These are phyloP conservation scores for Suillus paluster DNA, from an alignment of 768 basidiomycete genomes.

Conservation along the genomic window DNA sequence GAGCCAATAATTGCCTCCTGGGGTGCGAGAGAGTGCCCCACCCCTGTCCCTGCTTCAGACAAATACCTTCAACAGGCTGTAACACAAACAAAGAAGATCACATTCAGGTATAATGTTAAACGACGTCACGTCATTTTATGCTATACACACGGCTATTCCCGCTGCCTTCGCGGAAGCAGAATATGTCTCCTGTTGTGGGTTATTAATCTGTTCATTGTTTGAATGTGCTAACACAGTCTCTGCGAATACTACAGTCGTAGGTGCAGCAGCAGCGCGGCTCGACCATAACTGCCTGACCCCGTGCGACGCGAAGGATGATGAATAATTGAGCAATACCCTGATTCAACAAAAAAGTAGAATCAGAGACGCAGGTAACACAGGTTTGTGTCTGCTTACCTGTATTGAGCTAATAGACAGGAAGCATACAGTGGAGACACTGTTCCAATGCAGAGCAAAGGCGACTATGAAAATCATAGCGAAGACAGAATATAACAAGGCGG, in stretches of 20 bases:
- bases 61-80: too few relatives aligned
- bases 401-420: slow-evolving; percentile 34
- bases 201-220: not conserved
- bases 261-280: not conserved
- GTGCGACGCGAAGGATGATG: slow-evolving; percentile 41
- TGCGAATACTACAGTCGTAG: not conserved
- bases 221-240: not conserved
- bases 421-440: slow-evolving; percentile 32
- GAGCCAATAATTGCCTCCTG: too few relatives aligned
- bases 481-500: slow-evolving; percentile 33
- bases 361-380: too few relatives aligned
- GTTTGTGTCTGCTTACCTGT: slow-evolving; percentile 24
- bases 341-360: not conserved
- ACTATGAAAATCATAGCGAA: slow-evolving; percentile 38
- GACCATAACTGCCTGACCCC: slow-evolving; percentile 26
- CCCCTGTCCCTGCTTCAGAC: too few relatives aligned
- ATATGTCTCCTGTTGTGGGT: too few relatives aligned
- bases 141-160: not conserved
- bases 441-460: slow-evolving; percentile 28
- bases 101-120: not conserved
- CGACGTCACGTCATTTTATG: too few relatives aligned
- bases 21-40: too few relatives aligned
- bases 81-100: too few relatives aligned
- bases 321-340: slow-evolving; percentile 39
- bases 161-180: not conserved